Percentiles rank a stretch among this genome's conserved stretches.
Evolutionary conservation across 805 yeast genomes (phyloP).

Genomic region (Millerozyma acaciae): DNA sequence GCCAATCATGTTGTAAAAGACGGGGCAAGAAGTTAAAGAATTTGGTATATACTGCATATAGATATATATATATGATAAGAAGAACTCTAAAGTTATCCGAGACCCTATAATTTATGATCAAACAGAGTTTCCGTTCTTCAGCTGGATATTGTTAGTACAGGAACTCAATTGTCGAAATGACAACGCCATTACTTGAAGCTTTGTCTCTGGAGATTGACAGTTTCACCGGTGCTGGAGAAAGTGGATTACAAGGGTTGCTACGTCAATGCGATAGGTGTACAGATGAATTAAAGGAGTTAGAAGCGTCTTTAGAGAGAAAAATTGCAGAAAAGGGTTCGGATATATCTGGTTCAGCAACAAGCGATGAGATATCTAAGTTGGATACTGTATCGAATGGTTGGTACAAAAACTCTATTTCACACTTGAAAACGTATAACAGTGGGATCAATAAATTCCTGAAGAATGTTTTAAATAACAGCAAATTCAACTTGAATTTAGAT

Average conservation of each 20-base stretch:
- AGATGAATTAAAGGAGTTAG: conserved; percentile 20
- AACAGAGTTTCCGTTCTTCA: too few relatives aligned
- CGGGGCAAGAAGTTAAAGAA: too few relatives aligned
- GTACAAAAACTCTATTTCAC: conserved; percentile 33
- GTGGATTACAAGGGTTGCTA: conserved; percentile 15
- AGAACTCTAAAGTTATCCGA: too few relatives aligned
- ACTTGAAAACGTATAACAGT: conserved; percentile 33
- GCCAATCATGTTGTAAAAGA: too few relatives aligned
- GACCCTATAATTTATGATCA: too few relatives aligned
- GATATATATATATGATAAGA: too few relatives aligned
- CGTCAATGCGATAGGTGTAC: conserved; percentile 21
- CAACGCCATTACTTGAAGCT: conserved; percentile 19
- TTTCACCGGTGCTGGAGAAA: conserved; percentile 21
- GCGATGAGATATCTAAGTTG: conserved; percentile 7
- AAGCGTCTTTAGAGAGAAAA: conserved; percentile 17
- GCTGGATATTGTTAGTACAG: too few relatives aligned
- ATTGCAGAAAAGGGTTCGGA: conserved; percentile 9
- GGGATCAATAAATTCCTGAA: conserved; percentile 32
- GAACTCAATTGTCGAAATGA: conserved; percentile 5
- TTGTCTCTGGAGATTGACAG: conserved; percentile 24
- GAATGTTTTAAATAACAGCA: conserved; percentile 25
- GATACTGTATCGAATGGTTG: conserved; percentile 21
- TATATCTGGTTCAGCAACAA: conserved; percentile 1
- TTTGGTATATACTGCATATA: too few relatives aligned
- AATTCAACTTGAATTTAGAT: conserved; percentile 30